These are phyloP conservation scores for Pyricularia sp. DNA, from an alignment of 2,329 filamentous ascomycete species.

Conservation along the genomic window DNA sequence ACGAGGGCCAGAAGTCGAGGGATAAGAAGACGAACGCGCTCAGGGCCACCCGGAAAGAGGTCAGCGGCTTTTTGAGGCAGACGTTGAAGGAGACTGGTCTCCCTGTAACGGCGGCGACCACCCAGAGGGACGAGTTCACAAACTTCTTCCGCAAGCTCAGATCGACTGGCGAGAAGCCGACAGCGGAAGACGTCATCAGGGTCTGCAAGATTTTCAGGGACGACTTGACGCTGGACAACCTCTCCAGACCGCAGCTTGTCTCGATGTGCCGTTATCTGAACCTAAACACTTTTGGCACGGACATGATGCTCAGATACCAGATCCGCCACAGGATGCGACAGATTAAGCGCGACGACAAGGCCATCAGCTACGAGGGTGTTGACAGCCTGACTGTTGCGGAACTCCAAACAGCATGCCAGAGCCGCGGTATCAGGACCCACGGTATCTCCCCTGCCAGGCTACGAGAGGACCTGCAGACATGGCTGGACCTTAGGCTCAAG, in stretches of 20 bases:
- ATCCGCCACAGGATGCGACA: constrained; percentile 97
- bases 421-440: constrained; percentile 85
- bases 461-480: constrained; percentile 82
- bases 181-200: constrained; percentile 86
- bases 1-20: constrained; percentile 83
- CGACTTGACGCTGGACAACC: constrained; percentile 91
- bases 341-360: constrained; percentile 95
- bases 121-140: constrained; percentile 87
- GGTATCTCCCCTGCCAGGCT: constrained; percentile 83
- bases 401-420: constrained; percentile 84
- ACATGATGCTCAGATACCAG: constrained; percentile 96
- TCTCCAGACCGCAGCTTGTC: constrained; percentile 89
- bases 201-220: constrained; percentile 99
- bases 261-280: constrained; percentile 99
- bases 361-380: constrained; percentile 89
- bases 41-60: constrained; percentile 82
- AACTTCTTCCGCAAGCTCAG: constrained; percentile 97
- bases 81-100: constrained; percentile 91
- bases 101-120: constrained; percentile 72
- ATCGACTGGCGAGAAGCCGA: constrained; percentile 82
- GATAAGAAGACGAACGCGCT: constrained; percentile 79
- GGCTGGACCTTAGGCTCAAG: constrained; percentile 87
- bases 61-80: constrained; percentile 79
- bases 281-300: constrained; percentile 91
- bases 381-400: constrained; percentile 89